phyloP scores from a whole-genome alignment of 1,139 yeast genomes.

The Magnusiomyces magnusii region DNA sequence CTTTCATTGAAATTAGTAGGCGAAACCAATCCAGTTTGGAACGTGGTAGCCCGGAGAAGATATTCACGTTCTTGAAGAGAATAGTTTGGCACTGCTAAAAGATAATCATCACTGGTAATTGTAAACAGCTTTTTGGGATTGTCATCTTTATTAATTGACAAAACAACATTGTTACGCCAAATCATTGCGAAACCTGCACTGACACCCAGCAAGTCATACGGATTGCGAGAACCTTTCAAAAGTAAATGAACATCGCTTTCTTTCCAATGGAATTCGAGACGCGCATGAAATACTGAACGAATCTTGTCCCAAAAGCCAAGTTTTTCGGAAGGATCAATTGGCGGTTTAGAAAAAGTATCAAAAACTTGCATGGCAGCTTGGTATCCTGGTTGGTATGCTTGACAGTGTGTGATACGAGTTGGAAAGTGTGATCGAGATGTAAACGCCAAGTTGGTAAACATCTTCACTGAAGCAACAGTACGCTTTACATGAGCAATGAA shows the following conservation, averaged over 20 bases:
- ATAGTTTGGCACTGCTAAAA: constrained; percentile 56
- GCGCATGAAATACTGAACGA: constrained; percentile 52
- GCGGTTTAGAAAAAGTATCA: constrained; percentile 77
- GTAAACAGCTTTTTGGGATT: constrained; percentile 56
- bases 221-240: constrained; percentile 71
- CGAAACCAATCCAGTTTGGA: constrained; percentile 20
- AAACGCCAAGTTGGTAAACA: constrained; percentile 55
- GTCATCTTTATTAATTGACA: constrained; percentile 55
- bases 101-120: constrained; percentile 57
- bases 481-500: constrained; percentile 45
- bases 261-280: constrained; percentile 42
- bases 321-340: constrained; percentile 73
- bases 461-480: constrained; percentile 68
- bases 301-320: constrained; percentile 77
- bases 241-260: constrained; percentile 41
- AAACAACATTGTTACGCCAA: constrained; percentile 60
- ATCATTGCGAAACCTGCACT: constrained; percentile 76
- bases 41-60: constrained; percentile 19
- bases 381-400: constrained; percentile 74
- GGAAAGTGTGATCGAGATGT: constrained; percentile 50
- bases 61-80: constrained; percentile 31
- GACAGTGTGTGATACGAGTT: constrained; percentile 78
- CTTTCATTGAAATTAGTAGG: constrained; percentile 24
- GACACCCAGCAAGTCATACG: constrained; percentile 60
- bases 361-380: constrained; percentile 73